Base-by-base conservation (phyloP, 2,329 filamentous ascomycete species). In the Fusarium humuli region DNA sequence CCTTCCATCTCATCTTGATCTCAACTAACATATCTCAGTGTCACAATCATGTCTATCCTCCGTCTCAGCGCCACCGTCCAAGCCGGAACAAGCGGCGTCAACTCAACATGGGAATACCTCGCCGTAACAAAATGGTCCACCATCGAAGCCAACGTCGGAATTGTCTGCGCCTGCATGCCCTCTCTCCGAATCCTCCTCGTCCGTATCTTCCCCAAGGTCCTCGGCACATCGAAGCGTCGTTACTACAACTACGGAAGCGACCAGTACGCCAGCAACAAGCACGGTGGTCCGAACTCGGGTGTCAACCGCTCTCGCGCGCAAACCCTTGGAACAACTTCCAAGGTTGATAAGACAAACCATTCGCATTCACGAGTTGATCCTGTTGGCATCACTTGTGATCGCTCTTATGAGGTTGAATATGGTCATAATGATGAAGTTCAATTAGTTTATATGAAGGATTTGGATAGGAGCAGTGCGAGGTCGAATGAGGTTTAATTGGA, bases 151-250 rank as follows among this genome's bases (percentile, higher is more conserved):
- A 80, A 79, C 57, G 76, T 81, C 18, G 80, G 77, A 41, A 76
- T 81, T 14, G 79, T 83, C 11, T 81, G 81, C 61, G 79, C 77
- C 11, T 83, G 80, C 47, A 71, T 83, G 75, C 81, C 81, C 0
- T 75, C 79, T 0, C 57, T 82, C 4, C 75, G 79, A 11, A 71
- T 80, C 7, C 65, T 81, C 0, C 73, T 82, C 4, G 76, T 80
- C 13, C 71, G 77, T 1, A 70, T 83, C 32, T 80, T 84, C 68
- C 83, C 83, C 32, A 75, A 71, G 59, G 16, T 80, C 0, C 63
- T 76, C 10, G 76, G 77, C 13, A 75, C 78, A 18, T 73, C 78
- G 3, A 74, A 76, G n/a, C 62, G 69, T n/a, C 18, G 22, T 11
- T 77, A 77, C 54, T 77, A 79, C 25, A 74, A 72, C 56, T 75